Evolutionary conservation across 495 filamentous ascomycete species (phyloP).

Genomic region (Hapsidospora chrysogenum): DNA sequence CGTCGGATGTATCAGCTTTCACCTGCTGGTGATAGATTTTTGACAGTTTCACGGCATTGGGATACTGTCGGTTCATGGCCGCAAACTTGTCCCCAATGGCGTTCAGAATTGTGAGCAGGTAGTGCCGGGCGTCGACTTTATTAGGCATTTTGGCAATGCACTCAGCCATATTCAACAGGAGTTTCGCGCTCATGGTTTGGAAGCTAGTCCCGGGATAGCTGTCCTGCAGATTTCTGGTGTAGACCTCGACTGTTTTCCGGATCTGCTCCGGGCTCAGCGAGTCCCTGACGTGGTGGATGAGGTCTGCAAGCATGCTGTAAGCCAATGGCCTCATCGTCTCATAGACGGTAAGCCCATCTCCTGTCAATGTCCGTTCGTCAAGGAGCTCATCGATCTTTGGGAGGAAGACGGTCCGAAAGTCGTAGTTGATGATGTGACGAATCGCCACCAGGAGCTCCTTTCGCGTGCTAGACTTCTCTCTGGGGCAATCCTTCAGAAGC

Average conservation of each 20-base stretch:
- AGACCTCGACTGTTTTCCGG: constrained; percentile 84
- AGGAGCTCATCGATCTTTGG: constrained; percentile 89
- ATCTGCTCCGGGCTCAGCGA: constrained; percentile 74
- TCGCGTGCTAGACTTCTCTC: constrained; percentile 80
- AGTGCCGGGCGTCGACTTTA: constrained; percentile 86
- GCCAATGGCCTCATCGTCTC: constrained; percentile 91
- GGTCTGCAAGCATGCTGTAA: constrained; percentile 95
- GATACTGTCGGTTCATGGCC: constrained; percentile 90
- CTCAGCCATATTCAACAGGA: constrained; percentile 93
- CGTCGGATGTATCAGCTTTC: constrained; percentile 54
- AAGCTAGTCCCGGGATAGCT: constrained; percentile 96
- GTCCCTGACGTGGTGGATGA: constrained; percentile 94
- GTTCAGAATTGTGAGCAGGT: constrained; percentile 91
- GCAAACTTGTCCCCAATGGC: constrained; percentile 97
- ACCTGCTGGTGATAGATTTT: constrained; percentile 48
- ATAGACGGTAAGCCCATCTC: constrained; percentile 90
- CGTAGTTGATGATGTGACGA: constrained; percentile 97
- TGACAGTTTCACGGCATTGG: constrained; percentile 85
- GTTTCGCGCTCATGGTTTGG: constrained; percentile 98
- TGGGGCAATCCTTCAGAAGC: constrained; percentile 80
- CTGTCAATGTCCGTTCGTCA: constrained; percentile 83
- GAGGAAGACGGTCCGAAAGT: constrained; percentile 89
- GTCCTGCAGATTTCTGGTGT: constrained; percentile 91
- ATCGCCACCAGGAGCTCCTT: constrained; percentile 96
- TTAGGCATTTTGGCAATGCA: constrained; percentile 83